Evolutionary conservation across 371 early-diverging fungal species (phyloP).

Genomic region (Lichtheimia hyalospora): DNA sequence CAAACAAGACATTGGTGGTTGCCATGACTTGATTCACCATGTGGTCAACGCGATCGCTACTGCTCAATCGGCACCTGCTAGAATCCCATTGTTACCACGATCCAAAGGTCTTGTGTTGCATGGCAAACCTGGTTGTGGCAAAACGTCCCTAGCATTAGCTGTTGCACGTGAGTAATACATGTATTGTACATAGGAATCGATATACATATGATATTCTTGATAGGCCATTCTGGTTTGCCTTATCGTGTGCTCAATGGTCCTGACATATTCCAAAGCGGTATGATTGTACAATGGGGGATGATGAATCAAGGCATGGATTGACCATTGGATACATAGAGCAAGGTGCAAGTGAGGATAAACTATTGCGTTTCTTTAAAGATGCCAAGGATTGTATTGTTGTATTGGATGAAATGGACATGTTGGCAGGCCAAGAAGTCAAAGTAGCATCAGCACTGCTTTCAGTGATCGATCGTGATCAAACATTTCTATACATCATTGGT

Average conservation of each 20-base stretch:
- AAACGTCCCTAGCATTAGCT: constrained; percentile 56
- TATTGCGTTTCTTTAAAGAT: constrained; percentile 40
- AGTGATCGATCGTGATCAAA: constrained; percentile 47
- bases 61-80: constrained; percentile 11
- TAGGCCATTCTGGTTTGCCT: constrained; percentile 51
- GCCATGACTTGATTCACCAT: constrained; percentile 26
- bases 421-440: constrained; percentile 45
- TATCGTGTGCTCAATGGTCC: constrained; percentile 65
- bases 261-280: constrained; percentile 68
- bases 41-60: constrained; percentile 25
- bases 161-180: constrained; percentile 45
- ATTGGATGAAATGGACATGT: constrained; percentile 65
- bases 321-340: constrained; percentile 41
- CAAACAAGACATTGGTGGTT: constrained; percentile 43
- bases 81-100: constrained; percentile 15
- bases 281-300: constrained; percentile 47
- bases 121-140: constrained; percentile 69
- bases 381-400: constrained; percentile 40
- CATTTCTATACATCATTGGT: constrained; percentile 57
- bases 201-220: background rate
- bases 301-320: constrained; percentile 26
- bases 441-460: constrained; percentile 23
- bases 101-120: constrained; percentile 53
- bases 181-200: too few species aligned
- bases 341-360: constrained; percentile 54